Evolutionary conservation across 2,329 filamentous ascomycete species (phyloP).

Genomic region (Pseudogymnoascus destructans): DNA sequence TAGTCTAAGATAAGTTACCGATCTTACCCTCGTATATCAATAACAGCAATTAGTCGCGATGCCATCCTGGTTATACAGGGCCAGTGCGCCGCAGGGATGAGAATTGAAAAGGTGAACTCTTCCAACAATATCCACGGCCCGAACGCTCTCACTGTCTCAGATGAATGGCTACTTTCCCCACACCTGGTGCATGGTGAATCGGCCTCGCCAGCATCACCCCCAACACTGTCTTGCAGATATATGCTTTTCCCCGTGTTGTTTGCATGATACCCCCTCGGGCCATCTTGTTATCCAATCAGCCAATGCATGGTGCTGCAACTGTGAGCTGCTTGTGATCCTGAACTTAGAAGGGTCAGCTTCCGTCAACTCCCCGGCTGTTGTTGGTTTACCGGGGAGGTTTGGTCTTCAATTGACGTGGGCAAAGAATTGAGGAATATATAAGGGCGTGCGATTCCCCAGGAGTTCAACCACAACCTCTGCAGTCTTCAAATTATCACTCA

Average conservation of each 20-base stretch:
- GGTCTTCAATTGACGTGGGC: neutral
- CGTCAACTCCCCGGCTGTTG: neutral
- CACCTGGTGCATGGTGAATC: neutral
- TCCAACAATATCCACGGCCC: conserved; percentile 6
- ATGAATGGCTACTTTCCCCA: neutral
- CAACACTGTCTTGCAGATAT: conserved; percentile 3
- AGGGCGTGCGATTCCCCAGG: too few relatives aligned
- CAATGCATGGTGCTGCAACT: neutral
- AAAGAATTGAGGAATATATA: too few relatives aligned
- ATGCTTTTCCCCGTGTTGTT: conserved; percentile 9
- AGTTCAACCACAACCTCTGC: too few relatives aligned
- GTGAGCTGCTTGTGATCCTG: neutral
- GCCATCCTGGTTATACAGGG: too few relatives aligned
- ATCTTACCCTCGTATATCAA: too few relatives aligned
- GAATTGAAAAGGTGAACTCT: too few relatives aligned
- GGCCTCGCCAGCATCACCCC: neutral
- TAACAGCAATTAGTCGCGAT: too few relatives aligned
- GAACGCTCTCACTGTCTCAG: neutral
- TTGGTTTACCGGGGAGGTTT: neutral
- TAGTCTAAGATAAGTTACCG: too few relatives aligned
- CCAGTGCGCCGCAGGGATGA: too few relatives aligned
- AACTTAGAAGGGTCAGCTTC: neutral
- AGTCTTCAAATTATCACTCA: too few relatives aligned
- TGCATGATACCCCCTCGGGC: neutral
- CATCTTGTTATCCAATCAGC: neutral